Conservation (phyloP, 805 yeast species). For the Yarrowia phangngaensis region DNA sequence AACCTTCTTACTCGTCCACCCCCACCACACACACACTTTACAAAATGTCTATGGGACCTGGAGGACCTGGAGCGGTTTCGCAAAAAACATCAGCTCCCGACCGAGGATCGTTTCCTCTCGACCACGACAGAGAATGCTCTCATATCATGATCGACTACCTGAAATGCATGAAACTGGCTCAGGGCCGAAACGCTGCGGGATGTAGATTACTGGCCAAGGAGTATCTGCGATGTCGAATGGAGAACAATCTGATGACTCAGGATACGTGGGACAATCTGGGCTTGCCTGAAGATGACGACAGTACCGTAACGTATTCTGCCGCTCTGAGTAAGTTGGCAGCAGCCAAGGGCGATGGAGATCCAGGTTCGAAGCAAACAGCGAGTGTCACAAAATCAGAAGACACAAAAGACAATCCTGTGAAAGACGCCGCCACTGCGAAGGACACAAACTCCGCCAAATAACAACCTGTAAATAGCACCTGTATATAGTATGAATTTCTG, state of each 20-base stretch:
- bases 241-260: slow-evolving; percentile 54
- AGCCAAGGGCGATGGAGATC: neutral
- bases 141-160: slow-evolving; percentile 70
- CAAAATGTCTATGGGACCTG: neutral
- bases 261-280: slow-evolving; percentile 63
- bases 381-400: neutral
- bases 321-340: slow-evolving; percentile 15
- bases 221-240: slow-evolving; percentile 86
- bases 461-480: slow-evolving; percentile 1
- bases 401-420: neutral
- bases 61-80: slow-evolving; percentile 25
- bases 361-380: neutral
- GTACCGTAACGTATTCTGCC: slow-evolving; percentile 10
- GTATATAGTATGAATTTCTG: no score
- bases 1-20: no score
- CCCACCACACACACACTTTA: neutral
- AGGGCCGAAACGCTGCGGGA: slow-evolving; percentile 84
- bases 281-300: slow-evolving; percentile 49
- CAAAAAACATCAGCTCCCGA: slow-evolving; percentile 71
- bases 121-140: slow-evolving; percentile 81
- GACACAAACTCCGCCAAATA: neutral
- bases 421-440: neutral
- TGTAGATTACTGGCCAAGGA: slow-evolving; percentile 79
- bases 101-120: slow-evolving; percentile 92
- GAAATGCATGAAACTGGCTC: slow-evolving; percentile 70